Conservation (phyloP, 140 eudicot genomes). For the Bidens hawaiensis region DNA sequence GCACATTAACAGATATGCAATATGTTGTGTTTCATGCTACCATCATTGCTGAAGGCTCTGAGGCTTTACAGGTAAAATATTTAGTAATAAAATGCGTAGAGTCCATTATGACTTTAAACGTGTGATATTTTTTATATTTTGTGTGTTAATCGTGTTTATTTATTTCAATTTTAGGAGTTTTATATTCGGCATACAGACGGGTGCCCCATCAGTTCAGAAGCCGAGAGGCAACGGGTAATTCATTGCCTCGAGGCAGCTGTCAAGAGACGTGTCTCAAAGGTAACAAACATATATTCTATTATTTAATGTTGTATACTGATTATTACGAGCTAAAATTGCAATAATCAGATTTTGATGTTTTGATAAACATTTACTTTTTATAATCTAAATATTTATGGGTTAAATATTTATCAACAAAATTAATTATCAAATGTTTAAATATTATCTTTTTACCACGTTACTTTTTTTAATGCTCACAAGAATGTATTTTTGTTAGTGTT, state of each 20-base stretch:
- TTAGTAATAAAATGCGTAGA: background rate
- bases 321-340: background rate
- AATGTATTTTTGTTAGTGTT: background rate
- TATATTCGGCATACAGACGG: constrained; percentile 74
- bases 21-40: constrained; percentile 94
- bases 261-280: constrained; percentile 83
- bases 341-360: background rate
- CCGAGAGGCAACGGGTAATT: constrained; percentile 78
- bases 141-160: background rate
- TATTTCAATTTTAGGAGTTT: constrained; percentile 46
- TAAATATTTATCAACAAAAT: background rate
- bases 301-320: background rate
- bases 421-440: background rate
- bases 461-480: no score
- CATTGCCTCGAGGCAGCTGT: constrained; percentile 91
- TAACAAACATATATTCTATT: background rate
- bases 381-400: background rate
- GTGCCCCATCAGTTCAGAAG: constrained; percentile 69
- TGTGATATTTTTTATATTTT: background rate
- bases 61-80: constrained; percentile 68
- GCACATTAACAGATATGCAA: constrained; percentile 91
- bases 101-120: constrained; percentile 1
- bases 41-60: constrained; percentile 66
- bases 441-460: background rate
- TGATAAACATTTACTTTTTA: background rate